These are phyloP conservation scores for Hypoxylon sp. DNA, from an alignment of 2,329 filamentous ascomycete species.

Conservation along the genomic window DNA sequence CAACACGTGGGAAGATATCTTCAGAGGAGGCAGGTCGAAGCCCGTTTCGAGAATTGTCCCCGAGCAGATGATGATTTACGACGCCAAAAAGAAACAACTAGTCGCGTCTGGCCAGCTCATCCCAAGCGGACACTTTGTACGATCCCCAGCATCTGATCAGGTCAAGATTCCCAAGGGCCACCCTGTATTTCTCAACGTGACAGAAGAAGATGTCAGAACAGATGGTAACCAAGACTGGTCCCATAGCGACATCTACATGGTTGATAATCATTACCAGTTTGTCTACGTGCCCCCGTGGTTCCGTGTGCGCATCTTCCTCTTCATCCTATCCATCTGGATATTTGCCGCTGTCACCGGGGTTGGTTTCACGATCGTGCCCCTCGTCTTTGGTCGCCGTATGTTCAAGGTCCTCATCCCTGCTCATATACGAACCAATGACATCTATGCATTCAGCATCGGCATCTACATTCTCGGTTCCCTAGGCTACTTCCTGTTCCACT, in stretches of 20 bases:
- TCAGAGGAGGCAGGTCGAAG: conserved; percentile 58
- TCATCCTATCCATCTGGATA: conserved; percentile 90
- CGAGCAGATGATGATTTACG: conserved; percentile 50
- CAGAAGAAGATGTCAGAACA: conserved; percentile 69
- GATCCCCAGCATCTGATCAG: conserved; percentile 93
- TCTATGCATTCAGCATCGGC: conserved; percentile 94
- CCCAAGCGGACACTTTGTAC: conserved; percentile 82
- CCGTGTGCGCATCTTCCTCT: conserved; percentile 78
- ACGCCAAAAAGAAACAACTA: conserved; percentile 54
- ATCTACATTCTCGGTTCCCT: conserved; percentile 79
- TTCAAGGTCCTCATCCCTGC: conserved; percentile 77
- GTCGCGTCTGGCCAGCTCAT: conserved; percentile 63
- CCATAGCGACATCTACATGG: conserved; percentile 61
- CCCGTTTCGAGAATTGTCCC: conserved; percentile 49
- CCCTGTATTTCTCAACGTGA: conserved; percentile 80
- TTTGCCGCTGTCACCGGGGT: conserved; percentile 92
- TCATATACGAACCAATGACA: conserved; percentile 84
- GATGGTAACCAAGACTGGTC: conserved; percentile 69
- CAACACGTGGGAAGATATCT: conserved; percentile 66
- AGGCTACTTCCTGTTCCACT: conserved; percentile 68
- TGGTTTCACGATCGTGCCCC: conserved; percentile 82
- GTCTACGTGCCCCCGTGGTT: conserved; percentile 90
- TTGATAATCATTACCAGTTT: conserved; percentile 70
- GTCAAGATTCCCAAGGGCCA: conserved; percentile 89
- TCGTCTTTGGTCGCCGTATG: conserved; percentile 83